Base-by-base conservation (phyloP, 2,329 filamentous ascomycete genomes). In the Geosmithia putterillii region DNA sequence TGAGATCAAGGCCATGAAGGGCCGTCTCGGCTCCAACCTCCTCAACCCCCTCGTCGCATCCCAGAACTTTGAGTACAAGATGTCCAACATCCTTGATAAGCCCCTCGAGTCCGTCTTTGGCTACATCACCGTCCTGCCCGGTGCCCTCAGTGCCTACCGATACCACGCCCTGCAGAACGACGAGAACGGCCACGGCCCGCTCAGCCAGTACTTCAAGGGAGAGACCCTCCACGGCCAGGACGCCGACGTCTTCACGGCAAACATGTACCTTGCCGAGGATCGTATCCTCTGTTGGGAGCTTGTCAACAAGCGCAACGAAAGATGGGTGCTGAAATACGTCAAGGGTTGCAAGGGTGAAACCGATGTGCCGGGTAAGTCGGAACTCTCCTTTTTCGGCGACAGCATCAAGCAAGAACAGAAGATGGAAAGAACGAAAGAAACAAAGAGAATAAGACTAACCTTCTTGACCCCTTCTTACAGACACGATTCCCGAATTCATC, bases 31-130 rank as follows among this genome's bases (percentile, higher is more conserved):
- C 57, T 69, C 79, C 5, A 87, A 90, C 48, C 72, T 98, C 15
- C 69, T 98, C 39, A 98, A 98, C 55, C 92, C 92, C 0, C 71
- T 98, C 6, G 90, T 98, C 15, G 92, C 92, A 0, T 94, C 88
- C 39, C 92, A 98, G 56, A 98, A 98, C 60, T 98, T 98, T 52
- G 92, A 98, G 68, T 98, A 98, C 71, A 98, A 98, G 64, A 95
- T 98, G 87, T 95, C 88, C 36, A 98, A 98, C 55, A 98, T 98
- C 54, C 72, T 98, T 21, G 92, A 98, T 60, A 98, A 98, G 62
- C 92, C 92, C 0, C 70, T 98, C 2, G 92, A 98, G 61, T 95
- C 87, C 0, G 90, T 95, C 1, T 98, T 98, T 60, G 92, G 92
- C 2, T 98, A 96, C 59, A 98, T 98, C 52, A 96, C 90, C 6